Evolutionary conservation across 495 filamentous ascomycete genomes (phyloP).

Genomic region (Acidiella bohemica): DNA sequence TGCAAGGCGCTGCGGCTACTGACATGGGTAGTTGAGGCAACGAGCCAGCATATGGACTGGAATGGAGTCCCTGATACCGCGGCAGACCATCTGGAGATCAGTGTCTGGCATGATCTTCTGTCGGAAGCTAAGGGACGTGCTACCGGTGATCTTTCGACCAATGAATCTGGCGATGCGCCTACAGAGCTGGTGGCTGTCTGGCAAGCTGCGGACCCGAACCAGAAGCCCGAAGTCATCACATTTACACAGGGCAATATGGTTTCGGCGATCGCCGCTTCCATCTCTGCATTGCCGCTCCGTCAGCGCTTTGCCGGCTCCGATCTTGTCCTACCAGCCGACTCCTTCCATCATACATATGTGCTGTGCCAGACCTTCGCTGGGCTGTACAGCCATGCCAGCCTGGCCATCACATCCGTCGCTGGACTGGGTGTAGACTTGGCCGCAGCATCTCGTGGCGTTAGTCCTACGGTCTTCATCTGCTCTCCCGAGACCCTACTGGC

Average conservation of each 20-base stretch:
- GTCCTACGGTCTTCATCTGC: slow-evolving; percentile 72
- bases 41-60: slow-evolving; percentile 85
- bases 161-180: slow-evolving; percentile 14
- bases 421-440: slow-evolving; percentile 54
- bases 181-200: slow-evolving; percentile 28
- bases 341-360: slow-evolving; percentile 63
- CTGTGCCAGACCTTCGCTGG: slow-evolving; percentile 70
- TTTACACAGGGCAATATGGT: slow-evolving; percentile 69
- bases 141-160: slow-evolving; percentile 37
- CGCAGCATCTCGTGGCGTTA: slow-evolving; percentile 54
- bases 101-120: slow-evolving; percentile 78
- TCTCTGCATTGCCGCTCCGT: slow-evolving; percentile 54
- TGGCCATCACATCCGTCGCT: slow-evolving; percentile 81
- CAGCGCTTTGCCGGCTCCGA: slow-evolving; percentile 63
- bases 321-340: slow-evolving; percentile 77
- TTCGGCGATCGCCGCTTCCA: slow-evolving; percentile 64
- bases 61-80: slow-evolving; percentile 66
- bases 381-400: slow-evolving; percentile 65
- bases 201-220: slow-evolving; percentile 25
- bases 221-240: slow-evolving; percentile 53
- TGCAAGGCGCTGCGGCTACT: slow-evolving; percentile 61
- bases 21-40: slow-evolving; percentile 86
- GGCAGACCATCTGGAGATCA: slow-evolving; percentile 56
- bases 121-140: slow-evolving; percentile 42
- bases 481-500: slow-evolving; percentile 58